A percentile compares a stretch with the other conserved stretches of the same genome.
Conservation (phyloP, 257 asterid genomes). For the Penstemon newberryi region DNA sequence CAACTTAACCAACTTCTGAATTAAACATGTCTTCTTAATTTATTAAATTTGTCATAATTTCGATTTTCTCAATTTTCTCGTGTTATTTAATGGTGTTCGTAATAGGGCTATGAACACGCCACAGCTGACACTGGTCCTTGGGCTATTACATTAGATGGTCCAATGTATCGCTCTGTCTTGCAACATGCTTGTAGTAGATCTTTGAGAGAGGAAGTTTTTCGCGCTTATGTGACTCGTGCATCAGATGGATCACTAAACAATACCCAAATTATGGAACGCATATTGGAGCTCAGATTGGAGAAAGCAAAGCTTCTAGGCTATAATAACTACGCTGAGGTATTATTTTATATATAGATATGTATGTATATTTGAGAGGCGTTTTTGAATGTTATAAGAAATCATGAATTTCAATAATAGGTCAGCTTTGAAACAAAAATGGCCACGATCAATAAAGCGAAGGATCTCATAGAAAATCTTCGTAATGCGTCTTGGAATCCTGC, state of each 20-base stretch:
- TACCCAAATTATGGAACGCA: constrained; percentile 60
- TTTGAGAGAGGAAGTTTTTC: constrained; percentile 75
- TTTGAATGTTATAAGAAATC: background rate
- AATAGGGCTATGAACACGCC: constrained; percentile 70
- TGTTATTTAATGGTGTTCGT: constrained; percentile 1
- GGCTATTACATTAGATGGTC: constrained; percentile 71
- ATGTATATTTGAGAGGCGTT: background rate
- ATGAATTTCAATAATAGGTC: constrained; percentile 29
- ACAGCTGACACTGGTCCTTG: constrained; percentile 81
- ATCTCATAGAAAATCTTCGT: constrained; percentile 48
- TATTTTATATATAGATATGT: background rate
- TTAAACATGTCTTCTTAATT: background rate
- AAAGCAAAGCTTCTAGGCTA: constrained; percentile 75
- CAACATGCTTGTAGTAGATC: constrained; percentile 66
- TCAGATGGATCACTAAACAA: constrained; percentile 71
- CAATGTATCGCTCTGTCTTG: constrained; percentile 60
- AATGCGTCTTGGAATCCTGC: constrained; percentile 47
- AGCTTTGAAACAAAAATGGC: constrained; percentile 53
- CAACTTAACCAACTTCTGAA: background rate
- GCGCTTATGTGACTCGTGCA: constrained; percentile 74
- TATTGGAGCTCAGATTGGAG: constrained; percentile 73
- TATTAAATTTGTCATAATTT: background rate
- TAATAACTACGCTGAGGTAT: constrained; percentile 75
- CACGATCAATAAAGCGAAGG: constrained; percentile 45
- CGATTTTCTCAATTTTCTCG: constrained; percentile 7